Conservation (phyloP, 768 basidiomycete species). For the Rickenella mellea region DNA sequence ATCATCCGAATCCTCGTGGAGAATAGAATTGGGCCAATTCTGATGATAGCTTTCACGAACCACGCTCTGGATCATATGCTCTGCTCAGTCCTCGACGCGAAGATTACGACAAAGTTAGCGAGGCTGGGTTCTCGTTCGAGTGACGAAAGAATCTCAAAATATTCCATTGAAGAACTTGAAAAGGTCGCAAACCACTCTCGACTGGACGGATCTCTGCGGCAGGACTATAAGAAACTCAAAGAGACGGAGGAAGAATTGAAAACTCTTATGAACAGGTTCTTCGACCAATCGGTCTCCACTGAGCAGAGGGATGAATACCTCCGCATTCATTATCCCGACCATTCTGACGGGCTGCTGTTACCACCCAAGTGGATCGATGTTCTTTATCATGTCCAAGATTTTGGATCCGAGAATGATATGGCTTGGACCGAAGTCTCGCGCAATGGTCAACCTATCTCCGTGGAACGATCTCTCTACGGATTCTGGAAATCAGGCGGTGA, state of each 20-base stretch:
- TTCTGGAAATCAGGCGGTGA: constrained; percentile 44
- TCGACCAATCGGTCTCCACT: constrained; percentile 23
- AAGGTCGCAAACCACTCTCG: constrained; percentile 28
- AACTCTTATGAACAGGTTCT: constrained; percentile 33
- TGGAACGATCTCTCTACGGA: constrained; percentile 29
- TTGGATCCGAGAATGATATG: constrained; percentile 10
- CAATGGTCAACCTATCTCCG: constrained; percentile 10
- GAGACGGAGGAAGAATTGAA: constrained; percentile 35
- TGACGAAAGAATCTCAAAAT: constrained; percentile 52
- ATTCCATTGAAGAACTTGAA: constrained; percentile 53
- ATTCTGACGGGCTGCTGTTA: constrained; percentile 26
- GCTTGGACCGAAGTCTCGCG: constrained; percentile 27
- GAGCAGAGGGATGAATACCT: constrained; percentile 33
- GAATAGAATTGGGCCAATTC: constrained; percentile 42
- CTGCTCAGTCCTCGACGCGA: constrained; percentile 49
- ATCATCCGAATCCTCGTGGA: constrained; percentile 55
- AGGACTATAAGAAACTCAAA: constrained; percentile 32
- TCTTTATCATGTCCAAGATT: constrained; percentile 9
- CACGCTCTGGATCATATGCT: constrained; percentile 74
- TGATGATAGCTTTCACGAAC: constrained; percentile 62
- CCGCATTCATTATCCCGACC: constrained; percentile 35
- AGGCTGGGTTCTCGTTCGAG: constrained; percentile 59
- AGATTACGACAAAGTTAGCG: constrained; percentile 54
- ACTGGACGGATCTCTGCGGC: constrained; percentile 24
- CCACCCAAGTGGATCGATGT: constrained; percentile 41